Percentiles rank a stretch among this genome's conserved stretches.
These are phyloP conservation scores for Polychaeton citri DNA, from an alignment of 2,329 filamentous ascomycete genomes.

Conservation along the genomic window DNA sequence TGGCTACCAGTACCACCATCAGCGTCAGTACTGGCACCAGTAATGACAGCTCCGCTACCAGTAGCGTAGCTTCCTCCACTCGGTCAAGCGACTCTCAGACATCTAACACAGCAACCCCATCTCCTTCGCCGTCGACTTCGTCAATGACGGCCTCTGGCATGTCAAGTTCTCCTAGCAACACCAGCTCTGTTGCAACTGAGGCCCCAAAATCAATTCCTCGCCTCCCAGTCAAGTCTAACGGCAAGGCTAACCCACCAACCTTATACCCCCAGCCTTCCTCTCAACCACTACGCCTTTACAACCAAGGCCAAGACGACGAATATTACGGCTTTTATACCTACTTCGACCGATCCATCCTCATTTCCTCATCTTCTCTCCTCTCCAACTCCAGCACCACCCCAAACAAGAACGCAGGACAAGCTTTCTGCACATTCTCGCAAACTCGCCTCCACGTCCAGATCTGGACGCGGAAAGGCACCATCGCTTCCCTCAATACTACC, in stretches of 20 bases:
- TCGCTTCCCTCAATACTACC: conserved; percentile 8
- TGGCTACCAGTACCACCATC: conserved; percentile 17
- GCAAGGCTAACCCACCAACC: conserved; percentile 56
- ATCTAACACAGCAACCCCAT: no score
- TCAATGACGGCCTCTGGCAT: no score
- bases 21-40: not conserved
- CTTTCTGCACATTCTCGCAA: conserved; percentile 46
- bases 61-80: not conserved
- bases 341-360: conserved; percentile 64
- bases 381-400: conserved; percentile 1
- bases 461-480: conserved; percentile 37
- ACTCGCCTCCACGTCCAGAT: conserved; percentile 50
- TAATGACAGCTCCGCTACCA: not conserved
- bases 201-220: conserved; percentile 43
- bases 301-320: conserved; percentile 66
- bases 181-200: no score
- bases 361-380: conserved; percentile 13
- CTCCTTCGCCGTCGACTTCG: no score
- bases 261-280: conserved; percentile 54
- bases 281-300: conserved; percentile 75
- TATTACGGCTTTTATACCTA: conserved; percentile 93
- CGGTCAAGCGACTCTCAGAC: not conserved
- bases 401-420: conserved; percentile 24
- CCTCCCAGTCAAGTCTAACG: conserved; percentile 51
- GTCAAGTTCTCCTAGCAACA: no score